A percentile compares a stretch with the other conserved stretches of the same genome.
These are phyloP conservation scores for Fraxinus floribunda DNA, from an alignment of 305 asterid species.

Conservation along the genomic window DNA sequence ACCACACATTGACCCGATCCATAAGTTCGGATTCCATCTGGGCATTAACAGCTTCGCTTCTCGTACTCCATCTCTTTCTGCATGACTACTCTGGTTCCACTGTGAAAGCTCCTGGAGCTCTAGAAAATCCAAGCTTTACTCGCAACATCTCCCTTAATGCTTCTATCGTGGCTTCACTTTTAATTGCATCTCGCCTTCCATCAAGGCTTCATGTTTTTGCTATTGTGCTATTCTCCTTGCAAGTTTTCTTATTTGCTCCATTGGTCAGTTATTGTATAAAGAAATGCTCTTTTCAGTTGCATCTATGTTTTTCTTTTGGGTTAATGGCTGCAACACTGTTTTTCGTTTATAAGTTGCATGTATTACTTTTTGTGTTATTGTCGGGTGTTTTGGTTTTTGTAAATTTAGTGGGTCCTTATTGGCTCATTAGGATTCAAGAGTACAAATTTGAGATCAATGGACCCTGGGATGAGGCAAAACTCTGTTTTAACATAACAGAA, in stretches of 20 bases:
- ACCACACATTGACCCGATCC: conserved; percentile 81
- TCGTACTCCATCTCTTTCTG: conserved; percentile 72
- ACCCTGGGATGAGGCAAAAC: conserved; percentile 97
- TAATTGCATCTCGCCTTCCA: conserved; percentile 87
- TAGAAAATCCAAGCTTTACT: conserved; percentile 56
- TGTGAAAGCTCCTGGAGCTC: conserved; percentile 58
- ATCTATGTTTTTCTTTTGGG: conserved; percentile 56
- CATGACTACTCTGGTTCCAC: conserved; percentile 77
- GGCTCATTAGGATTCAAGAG: conserved; percentile 86
- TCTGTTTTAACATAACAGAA: conserved; percentile 72
- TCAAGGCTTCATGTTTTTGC: conserved; percentile 83
- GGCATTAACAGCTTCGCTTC: conserved; percentile 76
- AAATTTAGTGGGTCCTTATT: conserved; percentile 80
- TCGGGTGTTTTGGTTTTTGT: conserved; percentile 56
- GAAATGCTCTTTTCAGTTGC: conserved; percentile 65
- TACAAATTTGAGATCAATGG: conserved; percentile 95
- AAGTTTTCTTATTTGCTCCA: conserved; percentile 86
- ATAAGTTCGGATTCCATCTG: conserved; percentile 88
- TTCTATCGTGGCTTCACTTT: conserved; percentile 79
- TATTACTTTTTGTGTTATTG: conserved; percentile 55
- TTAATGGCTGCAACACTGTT: conserved; percentile 53
- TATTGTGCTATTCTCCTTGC: conserved; percentile 79
- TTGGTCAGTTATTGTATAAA: conserved; percentile 66
- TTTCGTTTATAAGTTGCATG: conserved; percentile 51
- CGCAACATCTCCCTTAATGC: conserved; percentile 84